Percentiles rank a stretch among this genome's conserved stretches.
Conservation (phyloP, 1,139 yeast species). For the Zygosaccharomyces sapae region DNA sequence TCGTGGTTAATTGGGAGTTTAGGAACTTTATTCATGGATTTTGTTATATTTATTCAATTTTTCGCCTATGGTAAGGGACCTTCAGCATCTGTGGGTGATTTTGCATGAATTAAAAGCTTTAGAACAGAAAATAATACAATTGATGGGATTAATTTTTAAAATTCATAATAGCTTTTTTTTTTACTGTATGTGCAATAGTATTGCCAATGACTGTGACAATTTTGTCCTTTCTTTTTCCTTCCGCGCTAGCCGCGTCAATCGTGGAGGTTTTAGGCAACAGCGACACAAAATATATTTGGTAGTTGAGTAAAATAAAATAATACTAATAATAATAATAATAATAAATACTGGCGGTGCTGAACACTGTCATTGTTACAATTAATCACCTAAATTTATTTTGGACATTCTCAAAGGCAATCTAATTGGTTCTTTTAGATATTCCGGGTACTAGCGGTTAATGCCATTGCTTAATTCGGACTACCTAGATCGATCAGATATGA, state of each 20-base stretch:
- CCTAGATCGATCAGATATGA: neutral
- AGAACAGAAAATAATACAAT: too few species aligned
- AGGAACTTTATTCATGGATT: slow-evolving; percentile 83
- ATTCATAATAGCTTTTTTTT: too few species aligned
- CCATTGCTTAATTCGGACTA: slow-evolving; percentile 4
- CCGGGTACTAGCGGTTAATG: neutral
- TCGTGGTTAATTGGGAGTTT: slow-evolving; percentile 92
- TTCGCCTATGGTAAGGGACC: slow-evolving; percentile 53
- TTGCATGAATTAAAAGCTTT: slow-evolving; percentile 4
- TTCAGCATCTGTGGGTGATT: slow-evolving; percentile 4
- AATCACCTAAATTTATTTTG: too few species aligned
- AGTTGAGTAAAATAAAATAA: neutral
- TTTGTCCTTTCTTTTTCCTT: neutral
- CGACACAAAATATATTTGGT: slow-evolving; percentile 4
- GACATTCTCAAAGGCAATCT: too few species aligned
- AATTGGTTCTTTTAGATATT: neutral
- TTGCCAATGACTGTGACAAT: neutral
- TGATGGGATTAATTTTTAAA: too few species aligned
- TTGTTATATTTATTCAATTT: slow-evolving; percentile 80
- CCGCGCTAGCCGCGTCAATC: slow-evolving; percentile 2
- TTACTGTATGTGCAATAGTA: neutral
- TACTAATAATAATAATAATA: neutral
- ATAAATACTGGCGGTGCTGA: neutral
- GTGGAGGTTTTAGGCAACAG: neutral
- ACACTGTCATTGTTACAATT: neutral